These are phyloP conservation scores for Ligustrum vulgare DNA, from an alignment of 257 asterid species.

Conservation along the genomic window DNA sequence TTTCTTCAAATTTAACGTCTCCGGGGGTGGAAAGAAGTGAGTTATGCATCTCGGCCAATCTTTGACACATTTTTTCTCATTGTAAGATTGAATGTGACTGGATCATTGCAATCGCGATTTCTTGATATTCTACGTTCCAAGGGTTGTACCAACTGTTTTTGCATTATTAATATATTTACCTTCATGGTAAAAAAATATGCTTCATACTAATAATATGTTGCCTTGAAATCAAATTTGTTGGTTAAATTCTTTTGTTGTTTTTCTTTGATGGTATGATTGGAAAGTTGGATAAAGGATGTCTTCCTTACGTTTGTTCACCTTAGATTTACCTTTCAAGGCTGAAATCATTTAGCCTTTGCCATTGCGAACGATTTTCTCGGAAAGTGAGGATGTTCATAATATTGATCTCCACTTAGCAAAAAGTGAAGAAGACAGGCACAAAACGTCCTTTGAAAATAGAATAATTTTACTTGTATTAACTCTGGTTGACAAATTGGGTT, in stretches of 20 bases:
- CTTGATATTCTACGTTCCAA: conserved; percentile 22
- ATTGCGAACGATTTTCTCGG: neutral
- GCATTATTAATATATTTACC: neutral
- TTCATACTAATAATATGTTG: neutral
- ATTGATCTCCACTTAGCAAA: neutral
- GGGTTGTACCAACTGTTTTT: conserved; percentile 33
- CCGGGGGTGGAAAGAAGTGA: conserved; percentile 99
- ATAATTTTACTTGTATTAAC: too few species aligned
- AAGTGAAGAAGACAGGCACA: neutral
- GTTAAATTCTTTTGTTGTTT: neutral
- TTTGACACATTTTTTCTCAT: conserved; percentile 23
- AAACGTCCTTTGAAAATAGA: too few species aligned
- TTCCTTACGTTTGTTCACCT: neutral
- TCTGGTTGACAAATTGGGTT: too few species aligned
- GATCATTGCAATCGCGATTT: conserved; percentile 24
- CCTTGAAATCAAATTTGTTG: neutral
- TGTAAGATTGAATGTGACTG: conserved; percentile 19
- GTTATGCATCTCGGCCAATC: neutral
- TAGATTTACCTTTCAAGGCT: neutral
- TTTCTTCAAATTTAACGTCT: conserved; percentile 95
- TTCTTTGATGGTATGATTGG: neutral
- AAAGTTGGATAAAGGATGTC: neutral
- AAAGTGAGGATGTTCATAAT: neutral
- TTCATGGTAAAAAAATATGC: neutral
- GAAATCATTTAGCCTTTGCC: neutral